Base-by-base conservation (phyloP, 345 rosid species). In the Lepidium africanum region DNA sequence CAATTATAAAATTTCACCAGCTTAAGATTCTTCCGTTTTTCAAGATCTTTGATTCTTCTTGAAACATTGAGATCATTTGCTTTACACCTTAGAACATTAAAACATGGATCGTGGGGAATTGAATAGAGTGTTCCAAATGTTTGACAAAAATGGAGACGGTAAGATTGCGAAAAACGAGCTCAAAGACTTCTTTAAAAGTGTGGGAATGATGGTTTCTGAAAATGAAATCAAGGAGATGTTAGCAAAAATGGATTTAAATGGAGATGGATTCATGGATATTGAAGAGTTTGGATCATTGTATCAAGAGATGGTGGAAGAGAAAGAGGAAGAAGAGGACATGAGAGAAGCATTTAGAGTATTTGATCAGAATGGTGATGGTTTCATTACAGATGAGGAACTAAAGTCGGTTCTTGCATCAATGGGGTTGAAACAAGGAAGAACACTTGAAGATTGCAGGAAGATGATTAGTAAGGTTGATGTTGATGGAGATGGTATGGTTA, bases 401-500 rank as follows among this genome's bases (percentile, higher is more conserved):
- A 65, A 55, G 16, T 69, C 75, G 1, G 79, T 76, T n/a, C 57
- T 76, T 39, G 75, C 75, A 42, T 76, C 79, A 9, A 55, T 76
- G 75, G 79, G 79, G n/a, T 58, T 76, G 21, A 76, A 76, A n/a
- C 79, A 76, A 70, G 79, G 79, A 43, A 63, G 70, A 66, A 70
- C 79, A 43, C 23, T 76, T 33, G 79, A 76, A 59, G 79, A 76
- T 36, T 76, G 79, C 51, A 70, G 52, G 67, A 64, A 58, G 50
- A 76, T 76, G 71, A 76, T 76, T 11, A 70, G 62, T 43, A 64
- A 76, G 42, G 79, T 76, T 21, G 79, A 76, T 38, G 76, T 52
- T 16, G 78, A 75, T 75, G 78, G 79, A 49, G 79, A 76, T 70
- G 79, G 79, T 17, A 76, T 51, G 74, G 74, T 75, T 49, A 69